Evolutionary conservation across 1,284 basidiomycete species (phyloP).

Genomic region (Cerrena zonata): DNA sequence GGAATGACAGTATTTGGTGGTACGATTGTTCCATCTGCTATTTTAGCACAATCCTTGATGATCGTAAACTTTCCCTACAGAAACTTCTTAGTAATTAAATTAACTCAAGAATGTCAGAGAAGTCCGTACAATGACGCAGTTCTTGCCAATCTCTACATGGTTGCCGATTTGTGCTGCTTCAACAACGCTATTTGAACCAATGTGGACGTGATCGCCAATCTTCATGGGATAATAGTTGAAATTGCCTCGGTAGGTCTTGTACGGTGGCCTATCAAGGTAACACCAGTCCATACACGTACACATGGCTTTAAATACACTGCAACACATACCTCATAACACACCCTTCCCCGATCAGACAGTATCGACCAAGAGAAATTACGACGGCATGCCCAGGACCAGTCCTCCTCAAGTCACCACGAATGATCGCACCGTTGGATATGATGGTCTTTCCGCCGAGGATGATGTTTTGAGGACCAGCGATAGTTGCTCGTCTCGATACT

Average conservation of each 20-base stretch:
- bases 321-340: slow-evolving; percentile 77
- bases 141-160: slow-evolving; percentile 91
- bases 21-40: slow-evolving; percentile 83
- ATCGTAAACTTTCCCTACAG: slow-evolving; percentile 89
- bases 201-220: slow-evolving; percentile 90
- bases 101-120: too few relatives aligned
- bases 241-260: slow-evolving; percentile 83
- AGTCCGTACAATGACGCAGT: slow-evolving; percentile 83
- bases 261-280: slow-evolving; percentile 63
- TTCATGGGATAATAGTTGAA: slow-evolving; percentile 99
- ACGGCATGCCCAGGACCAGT: slow-evolving; percentile 85
- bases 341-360: slow-evolving; percentile 86
- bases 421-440: slow-evolving; percentile 82
- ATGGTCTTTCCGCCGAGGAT: slow-evolving; percentile 96
- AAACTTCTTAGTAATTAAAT: too few relatives aligned
- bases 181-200: slow-evolving; percentile 81
- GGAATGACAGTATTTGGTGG: slow-evolving; percentile 92
- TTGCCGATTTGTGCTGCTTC: slow-evolving; percentile 94
- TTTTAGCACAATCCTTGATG: slow-evolving; percentile 91
- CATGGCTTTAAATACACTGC: too few relatives aligned
- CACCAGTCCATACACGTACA: too few relatives aligned
- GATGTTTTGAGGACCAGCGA: slow-evolving; percentile 93
- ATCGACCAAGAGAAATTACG: slow-evolving; percentile 87
- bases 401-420: slow-evolving; percentile 82
- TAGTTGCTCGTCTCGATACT: slow-evolving; percentile 88